Evolutionary conservation across 352 stramenopile genomes (phyloP), one percentile per base, ranked within the genome.

Genomic region (Albugo laibachii): DNA sequence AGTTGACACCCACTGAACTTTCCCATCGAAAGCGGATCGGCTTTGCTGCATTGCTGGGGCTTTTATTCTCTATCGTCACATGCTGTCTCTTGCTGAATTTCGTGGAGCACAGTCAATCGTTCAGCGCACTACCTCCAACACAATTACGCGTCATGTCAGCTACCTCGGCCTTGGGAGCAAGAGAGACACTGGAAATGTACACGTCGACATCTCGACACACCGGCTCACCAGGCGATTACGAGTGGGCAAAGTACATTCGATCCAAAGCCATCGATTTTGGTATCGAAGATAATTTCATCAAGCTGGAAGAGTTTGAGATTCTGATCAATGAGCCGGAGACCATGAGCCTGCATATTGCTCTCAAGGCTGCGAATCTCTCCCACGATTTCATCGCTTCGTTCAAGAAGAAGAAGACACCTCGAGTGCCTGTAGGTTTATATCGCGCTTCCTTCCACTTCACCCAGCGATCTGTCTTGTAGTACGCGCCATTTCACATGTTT

Each of bases 241-340:
- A 85, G 18, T 83, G 83, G 61, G 73, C 73, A 16, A 67, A 80
- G 49, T 89, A 79, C 52, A 87, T 87, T 39, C 65, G 69, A 21
- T 64, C 67, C 14, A 66, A 69, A 39, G 72, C 72, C 15, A 67
- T 85, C 11, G 66, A 80, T 18, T 84, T 82, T 43, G 77, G 77
- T 12, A 75, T 89, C 49, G 66, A 81, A 27, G 69, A 83, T 44
- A 58, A 45, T n/a, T 65, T 59, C 19, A 73, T 89, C 57, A 85
- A 83, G 48, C 43, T 84, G n/a, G 75, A 84, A 41, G 74, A 86
- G 19, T 87, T 87, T 41, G 74, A 87, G 51, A 77, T 87, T 38
- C 54, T 89, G 18, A 55, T 79, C 24, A 89, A 87, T 41, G 63
- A 77, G 18, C 74, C 72, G 0, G 66, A 83, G 48, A 62, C 55